phyloP scores from a whole-genome alignment of 1,284 basidiomycete genomes.

The Leccinum variabile region DNA sequence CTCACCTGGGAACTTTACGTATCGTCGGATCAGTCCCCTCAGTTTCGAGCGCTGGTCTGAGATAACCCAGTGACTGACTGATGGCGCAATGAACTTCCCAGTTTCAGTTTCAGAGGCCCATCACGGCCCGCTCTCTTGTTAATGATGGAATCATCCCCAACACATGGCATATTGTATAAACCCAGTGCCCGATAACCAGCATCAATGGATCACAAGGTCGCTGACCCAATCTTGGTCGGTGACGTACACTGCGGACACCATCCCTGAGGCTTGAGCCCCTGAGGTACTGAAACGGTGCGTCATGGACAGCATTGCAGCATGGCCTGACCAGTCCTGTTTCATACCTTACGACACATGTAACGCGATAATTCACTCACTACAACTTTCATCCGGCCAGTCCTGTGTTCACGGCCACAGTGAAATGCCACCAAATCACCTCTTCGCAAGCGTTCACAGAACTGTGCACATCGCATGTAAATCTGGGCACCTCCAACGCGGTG shows the following conservation, averaged over 20 bases:
- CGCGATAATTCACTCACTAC: neutral
- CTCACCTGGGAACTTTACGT: neutral
- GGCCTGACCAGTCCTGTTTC: neutral
- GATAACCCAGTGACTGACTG: neutral
- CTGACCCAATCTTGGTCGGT: neutral
- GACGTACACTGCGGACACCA: neutral
- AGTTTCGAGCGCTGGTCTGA: neutral
- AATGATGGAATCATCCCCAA: neutral
- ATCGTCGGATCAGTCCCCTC: neutral
- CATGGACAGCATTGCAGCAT: neutral
- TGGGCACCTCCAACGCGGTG: neutral
- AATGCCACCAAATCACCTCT: neutral
- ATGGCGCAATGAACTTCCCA: neutral
- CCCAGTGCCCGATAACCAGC: neutral
- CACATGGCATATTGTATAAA: neutral
- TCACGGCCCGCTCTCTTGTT: neutral
- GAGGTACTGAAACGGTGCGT: neutral
- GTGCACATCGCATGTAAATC: neutral
- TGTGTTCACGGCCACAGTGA: neutral
- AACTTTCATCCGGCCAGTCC: neutral
- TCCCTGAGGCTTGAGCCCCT: neutral
- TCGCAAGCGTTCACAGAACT: neutral
- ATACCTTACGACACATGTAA: constrained; percentile 16
- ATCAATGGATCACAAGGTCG: constrained; percentile 4
- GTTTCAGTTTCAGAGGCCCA: no score